Evolutionary conservation across 352 stramenopile species (phyloP), one percentile per base, ranked within the genome.

Genomic region (Globisporangium takayamanum): DNA sequence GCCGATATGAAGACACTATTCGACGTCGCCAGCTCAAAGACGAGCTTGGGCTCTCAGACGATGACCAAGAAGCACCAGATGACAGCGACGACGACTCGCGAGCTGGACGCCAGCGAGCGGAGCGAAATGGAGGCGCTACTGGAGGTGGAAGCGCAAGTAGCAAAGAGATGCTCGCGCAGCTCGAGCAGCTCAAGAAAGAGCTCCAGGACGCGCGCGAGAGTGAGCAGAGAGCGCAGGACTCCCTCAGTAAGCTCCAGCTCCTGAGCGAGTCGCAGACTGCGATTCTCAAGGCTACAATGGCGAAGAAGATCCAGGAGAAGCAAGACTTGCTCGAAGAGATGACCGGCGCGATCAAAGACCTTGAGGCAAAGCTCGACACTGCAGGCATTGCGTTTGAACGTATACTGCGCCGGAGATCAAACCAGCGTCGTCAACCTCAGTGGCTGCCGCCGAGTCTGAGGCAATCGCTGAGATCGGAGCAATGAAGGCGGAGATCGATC

Each of bases 191-290:
- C 28, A 72, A 84, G 45, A 67, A 72, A 16, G 76, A 92, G 15
- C 58, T 92, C 12, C 60, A 82, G 30, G 68, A 72, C 30, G 80
- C 84, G 2, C 69, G 74, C 5, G 76, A 88, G 50, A 78, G 74
- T 18, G 84, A 94, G 30, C 77, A 89, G 50, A 86, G 78, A 41
- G 78, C 74, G 5, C 82, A 92, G 46, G 84, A 92, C 36, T 94
- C 84, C 18, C 69, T 94, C 14, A 80, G 64, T 46, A 94, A 94
- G 33, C 61, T 94, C 26, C 80, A 92, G 57, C 70, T 94, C 22
- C 50, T 94, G 18, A 94, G 83, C 68, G 92, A 92, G 53, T 92
- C 80, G 25, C 82, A 92, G 60, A 92, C 80, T 30, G 81, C 79
- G 18, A 92, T 94, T 15, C 63, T 92, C 25, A 94, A 94, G 64